A percentile compares a stretch with the other conserved stretches of the same genome.
Conservation (phyloP, 225 moss, liverwort and hornwort species). For the Ulota crispa region DNA sequence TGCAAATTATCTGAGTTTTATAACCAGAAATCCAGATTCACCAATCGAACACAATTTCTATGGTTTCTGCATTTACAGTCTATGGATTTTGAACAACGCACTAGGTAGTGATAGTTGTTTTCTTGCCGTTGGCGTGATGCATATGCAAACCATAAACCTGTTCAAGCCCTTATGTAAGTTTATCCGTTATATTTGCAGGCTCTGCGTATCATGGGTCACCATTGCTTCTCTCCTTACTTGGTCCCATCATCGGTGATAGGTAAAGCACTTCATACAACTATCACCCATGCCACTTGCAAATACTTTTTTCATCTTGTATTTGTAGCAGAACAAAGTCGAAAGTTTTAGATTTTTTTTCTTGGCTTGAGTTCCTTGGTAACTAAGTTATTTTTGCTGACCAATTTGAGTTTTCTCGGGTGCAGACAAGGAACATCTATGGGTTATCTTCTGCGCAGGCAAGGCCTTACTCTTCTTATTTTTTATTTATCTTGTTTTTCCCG, state of each 20-base stretch:
- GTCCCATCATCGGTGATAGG: conserved; percentile 65
- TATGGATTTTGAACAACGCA: not conserved
- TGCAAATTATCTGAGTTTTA: not conserved
- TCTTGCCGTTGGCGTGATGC: not conserved
- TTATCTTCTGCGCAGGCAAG: conserved; percentile 51
- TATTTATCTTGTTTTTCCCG: not conserved
- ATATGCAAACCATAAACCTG: not conserved
- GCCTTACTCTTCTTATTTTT: not conserved
- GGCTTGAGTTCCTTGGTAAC: not conserved
- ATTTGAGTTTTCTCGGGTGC: conserved; percentile 12
- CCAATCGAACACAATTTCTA: not conserved
- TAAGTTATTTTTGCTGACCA: not conserved
- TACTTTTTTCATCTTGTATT: not conserved
- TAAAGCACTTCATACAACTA: conserved; percentile 22
- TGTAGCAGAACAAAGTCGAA: not conserved
- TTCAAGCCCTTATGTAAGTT: not conserved
- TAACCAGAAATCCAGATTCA: not conserved
- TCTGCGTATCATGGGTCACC: conserved; percentile 97
- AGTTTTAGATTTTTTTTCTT: not conserved
- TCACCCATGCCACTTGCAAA: not conserved
- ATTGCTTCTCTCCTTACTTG: conserved; percentile 70
- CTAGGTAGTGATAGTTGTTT: not conserved
- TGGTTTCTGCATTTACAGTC: not conserved
- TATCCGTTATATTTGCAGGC: conserved; percentile 57
- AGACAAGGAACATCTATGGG: conserved; percentile 44